phyloP scores from a whole-genome alignment of 495 filamentous ascomycete genomes.

The Penicillium manginii region DNA sequence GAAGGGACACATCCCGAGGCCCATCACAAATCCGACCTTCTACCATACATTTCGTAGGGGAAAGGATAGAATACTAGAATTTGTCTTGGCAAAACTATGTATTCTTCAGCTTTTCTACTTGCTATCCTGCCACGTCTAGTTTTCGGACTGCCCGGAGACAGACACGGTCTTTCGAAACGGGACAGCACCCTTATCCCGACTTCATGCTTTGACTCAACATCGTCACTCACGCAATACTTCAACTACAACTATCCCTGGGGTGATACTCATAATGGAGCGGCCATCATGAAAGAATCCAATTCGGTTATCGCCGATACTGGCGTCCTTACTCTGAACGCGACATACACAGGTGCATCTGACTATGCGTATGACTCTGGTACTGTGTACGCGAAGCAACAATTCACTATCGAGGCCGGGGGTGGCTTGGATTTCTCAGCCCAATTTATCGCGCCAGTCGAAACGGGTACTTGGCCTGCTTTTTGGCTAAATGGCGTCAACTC shows the following conservation, averaged over 20 bases:
- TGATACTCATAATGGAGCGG: slow-evolving; percentile 57
- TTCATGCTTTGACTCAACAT: slow-evolving; percentile 55
- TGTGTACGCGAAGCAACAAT: slow-evolving; percentile 25
- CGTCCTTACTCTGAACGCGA: slow-evolving; percentile 29
- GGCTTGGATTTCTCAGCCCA: slow-evolving; percentile 36
- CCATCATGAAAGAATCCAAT: slow-evolving; percentile 59
- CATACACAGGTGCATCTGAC: slow-evolving; percentile 52
- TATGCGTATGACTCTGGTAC: slow-evolving; percentile 45
- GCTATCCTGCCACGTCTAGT: slow-evolving; percentile 22
- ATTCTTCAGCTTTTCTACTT: slow-evolving; percentile 10
- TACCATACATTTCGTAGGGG: background rate
- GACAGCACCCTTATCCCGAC: slow-evolving; percentile 52
- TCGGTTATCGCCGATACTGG: slow-evolving; percentile 53
- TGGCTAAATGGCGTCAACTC: slow-evolving; percentile 59
- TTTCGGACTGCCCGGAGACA: slow-evolving; percentile 6
- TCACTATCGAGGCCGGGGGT: slow-evolving; percentile 26
- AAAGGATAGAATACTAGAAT: background rate
- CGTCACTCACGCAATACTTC: slow-evolving; percentile 56
- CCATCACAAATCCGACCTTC: background rate
- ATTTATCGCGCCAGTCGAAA: slow-evolving; percentile 53
- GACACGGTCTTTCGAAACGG: slow-evolving; percentile 12
- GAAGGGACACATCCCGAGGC: background rate
- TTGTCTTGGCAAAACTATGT: background rate
- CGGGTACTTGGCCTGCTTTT: slow-evolving; percentile 64
- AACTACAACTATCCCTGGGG: slow-evolving; percentile 55